Percentiles rank a stretch among this genome's conserved stretches.
These are phyloP conservation scores for Elaeis guineensis DNA, from an alignment of 176 grass and related monocot species.

Conservation along the genomic window DNA sequence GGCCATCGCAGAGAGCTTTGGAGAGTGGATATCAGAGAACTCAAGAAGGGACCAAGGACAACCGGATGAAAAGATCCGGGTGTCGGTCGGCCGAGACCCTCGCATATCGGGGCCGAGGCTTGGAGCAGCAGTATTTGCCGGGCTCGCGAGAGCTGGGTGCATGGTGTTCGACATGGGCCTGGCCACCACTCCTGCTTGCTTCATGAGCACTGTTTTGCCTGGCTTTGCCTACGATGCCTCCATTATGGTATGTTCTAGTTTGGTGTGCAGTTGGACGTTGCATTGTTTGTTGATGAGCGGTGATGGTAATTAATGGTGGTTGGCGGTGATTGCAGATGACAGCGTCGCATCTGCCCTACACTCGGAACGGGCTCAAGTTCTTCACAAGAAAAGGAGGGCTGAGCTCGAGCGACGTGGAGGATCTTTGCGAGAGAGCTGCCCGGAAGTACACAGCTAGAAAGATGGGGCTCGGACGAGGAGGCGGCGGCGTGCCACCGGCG, in stretches of 20 bases:
- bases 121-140: slow-evolving; percentile 47
- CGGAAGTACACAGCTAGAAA: slow-evolving; percentile 41
- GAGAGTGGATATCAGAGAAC: slow-evolving; percentile 60
- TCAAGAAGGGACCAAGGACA: not conserved
- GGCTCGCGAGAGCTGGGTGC: slow-evolving; percentile 61
- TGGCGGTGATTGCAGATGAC: slow-evolving; percentile 44
- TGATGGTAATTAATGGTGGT: no score
- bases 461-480: slow-evolving; percentile 18
- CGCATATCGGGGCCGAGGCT: slow-evolving; percentile 43
- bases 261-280: no score
- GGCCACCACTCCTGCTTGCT: slow-evolving; percentile 82
- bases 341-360: slow-evolving; percentile 83
- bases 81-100: slow-evolving; percentile 67
- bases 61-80: slow-evolving; percentile 12
- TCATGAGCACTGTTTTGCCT: slow-evolving; percentile 66
- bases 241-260: slow-evolving; percentile 47
- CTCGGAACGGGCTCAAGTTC: slow-evolving; percentile 89
- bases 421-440: slow-evolving; percentile 56
- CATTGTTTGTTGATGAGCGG: no score
- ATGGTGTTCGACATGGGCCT: slow-evolving; percentile 67
- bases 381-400: slow-evolving; percentile 65
- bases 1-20: slow-evolving; percentile 68
- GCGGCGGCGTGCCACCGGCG: slow-evolving; percentile 9
- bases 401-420: slow-evolving; percentile 39
- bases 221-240: slow-evolving; percentile 67